A percentile compares a stretch with the other conserved stretches of the same genome.
Evolutionary conservation across 371 early-diverging fungal species (phyloP).

Genomic region (Funneliformis caledonium): DNA sequence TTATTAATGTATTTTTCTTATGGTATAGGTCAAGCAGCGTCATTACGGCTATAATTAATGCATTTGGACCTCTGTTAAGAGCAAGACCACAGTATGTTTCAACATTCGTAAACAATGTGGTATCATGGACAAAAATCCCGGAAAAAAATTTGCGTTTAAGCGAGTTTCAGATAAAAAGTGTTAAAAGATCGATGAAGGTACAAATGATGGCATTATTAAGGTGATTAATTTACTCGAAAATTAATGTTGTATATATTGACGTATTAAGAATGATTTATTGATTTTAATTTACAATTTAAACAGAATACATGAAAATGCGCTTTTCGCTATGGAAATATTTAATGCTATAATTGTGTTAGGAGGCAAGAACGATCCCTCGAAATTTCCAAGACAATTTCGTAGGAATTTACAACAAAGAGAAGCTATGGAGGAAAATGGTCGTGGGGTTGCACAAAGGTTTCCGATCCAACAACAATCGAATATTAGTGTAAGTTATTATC

Average conservation of each 20-base stretch:
- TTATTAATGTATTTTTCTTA: background rate
- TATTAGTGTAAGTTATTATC: slow-evolving; percentile 3
- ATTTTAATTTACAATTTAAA: background rate
- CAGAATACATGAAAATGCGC: background rate
- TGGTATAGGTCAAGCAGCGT: slow-evolving; percentile 46
- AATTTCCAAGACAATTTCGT: slow-evolving; percentile 39
- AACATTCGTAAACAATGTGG: slow-evolving; percentile 43
- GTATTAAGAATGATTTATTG: background rate
- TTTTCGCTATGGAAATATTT: slow-evolving; percentile 12
- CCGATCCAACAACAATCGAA: background rate
- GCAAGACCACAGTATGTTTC: slow-evolving; percentile 49
- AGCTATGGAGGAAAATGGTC: background rate
- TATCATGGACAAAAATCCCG: slow-evolving; percentile 45
- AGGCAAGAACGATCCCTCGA: slow-evolving; percentile 30
- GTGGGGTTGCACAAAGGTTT: background rate
- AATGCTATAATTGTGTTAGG: slow-evolving; percentile 26
- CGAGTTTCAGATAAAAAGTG: slow-evolving; percentile 50
- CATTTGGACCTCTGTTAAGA: slow-evolving; percentile 49
- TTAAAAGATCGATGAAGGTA: slow-evolving; percentile 52
- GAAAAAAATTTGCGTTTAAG: slow-evolving; percentile 43
- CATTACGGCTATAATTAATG: slow-evolving; percentile 54
- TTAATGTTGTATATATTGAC: background rate
- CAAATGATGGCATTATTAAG: slow-evolving; percentile 53
- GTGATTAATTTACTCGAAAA: slow-evolving; percentile 42
- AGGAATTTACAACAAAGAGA: slow-evolving; percentile 21